Base-by-base conservation (phyloP, 108 stramenopile genomes). In the Nitzschia sp. region DNA sequence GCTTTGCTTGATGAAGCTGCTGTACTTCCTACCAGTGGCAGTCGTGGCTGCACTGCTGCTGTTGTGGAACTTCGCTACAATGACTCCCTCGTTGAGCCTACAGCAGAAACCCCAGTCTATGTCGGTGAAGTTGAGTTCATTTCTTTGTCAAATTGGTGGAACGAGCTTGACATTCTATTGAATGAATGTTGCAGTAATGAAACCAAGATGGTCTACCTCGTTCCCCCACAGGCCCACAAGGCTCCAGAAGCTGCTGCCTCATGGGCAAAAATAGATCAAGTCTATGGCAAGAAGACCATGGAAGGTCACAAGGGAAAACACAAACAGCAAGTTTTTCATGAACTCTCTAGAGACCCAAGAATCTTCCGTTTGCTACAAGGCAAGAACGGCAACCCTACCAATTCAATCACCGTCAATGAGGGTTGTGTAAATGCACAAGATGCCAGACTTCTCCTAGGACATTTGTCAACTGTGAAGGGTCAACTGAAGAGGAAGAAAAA, bases 261-360 rank as follows among this genome's bases (percentile, higher is more conserved):
- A 6, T 81, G 80, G 80, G 53, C 67, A 25, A 81, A 81, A 44
- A 81, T 81, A 59, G 80, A 81, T 9, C 80, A 81, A 65, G 80
- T 81, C 24, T 81, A 81, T 56, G 80, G 80, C 1, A 69, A 59
- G 17, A 68, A 64, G 6, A 57, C 57, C 10, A 81, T 81, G 80
- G 43, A 41, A 11, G 50, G 20, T 2, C 74, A 58, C 37, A 12
- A 10, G 15, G 55, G 53, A 5, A 41, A 55, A 39, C 48, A 22
- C 6, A 66, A 72, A 8, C 62, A 60, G 5, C 15, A 7, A 12
- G 76, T 74, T 40, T 67, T 70, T 26, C 9, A 64, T 7, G 37
- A 20, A 17, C 41, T 81, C 15, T 52, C 72, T 8, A 73, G 51
- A 17, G 51, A 81, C 65, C 6, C 48, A 38, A 29, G 76, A 10